Evolutionary conservation across 2,329 filamentous ascomycete species (phyloP).

Genomic region (Aotearoamyces nothofagi): DNA sequence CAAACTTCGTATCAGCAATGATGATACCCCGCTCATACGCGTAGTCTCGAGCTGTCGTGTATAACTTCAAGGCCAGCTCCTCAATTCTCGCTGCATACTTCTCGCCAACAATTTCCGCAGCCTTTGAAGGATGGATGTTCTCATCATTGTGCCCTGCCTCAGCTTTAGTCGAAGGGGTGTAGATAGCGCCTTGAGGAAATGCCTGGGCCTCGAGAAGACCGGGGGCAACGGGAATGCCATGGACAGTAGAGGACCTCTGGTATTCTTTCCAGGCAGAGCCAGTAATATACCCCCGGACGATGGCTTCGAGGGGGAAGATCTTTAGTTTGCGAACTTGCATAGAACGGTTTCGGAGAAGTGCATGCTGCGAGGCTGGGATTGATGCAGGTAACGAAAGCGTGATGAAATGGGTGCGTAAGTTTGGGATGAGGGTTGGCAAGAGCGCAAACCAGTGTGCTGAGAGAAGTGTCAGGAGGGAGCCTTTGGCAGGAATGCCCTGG

Average conservation of each 20-base stretch:
- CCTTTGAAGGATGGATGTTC: slow-evolving; percentile 47
- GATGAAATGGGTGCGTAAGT: slow-evolving; percentile 48
- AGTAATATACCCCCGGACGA: slow-evolving; percentile 62
- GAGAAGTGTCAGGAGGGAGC: slow-evolving; percentile 50
- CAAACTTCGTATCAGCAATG: slow-evolving; percentile 63
- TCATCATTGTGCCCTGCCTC: slow-evolving; percentile 53
- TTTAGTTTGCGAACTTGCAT: slow-evolving; percentile 52
- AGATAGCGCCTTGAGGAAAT: slow-evolving; percentile 42
- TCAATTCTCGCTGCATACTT: slow-evolving; percentile 44
- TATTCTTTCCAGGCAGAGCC: slow-evolving; percentile 59
- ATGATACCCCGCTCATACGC: slow-evolving; percentile 46
- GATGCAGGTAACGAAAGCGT: slow-evolving; percentile 36
- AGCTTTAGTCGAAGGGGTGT: slow-evolving; percentile 55
- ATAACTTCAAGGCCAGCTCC: slow-evolving; percentile 40
- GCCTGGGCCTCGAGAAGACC: slow-evolving; percentile 47
- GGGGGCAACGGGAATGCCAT: slow-evolving; percentile 41
- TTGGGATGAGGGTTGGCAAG: slow-evolving; percentile 37
- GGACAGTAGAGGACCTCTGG: slow-evolving; percentile 44
- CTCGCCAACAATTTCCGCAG: slow-evolving; percentile 31
- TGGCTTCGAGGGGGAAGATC: slow-evolving; percentile 54
- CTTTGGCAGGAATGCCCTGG: slow-evolving; percentile 55
- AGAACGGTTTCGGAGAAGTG: slow-evolving; percentile 33
- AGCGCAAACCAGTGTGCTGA: slow-evolving; percentile 54
- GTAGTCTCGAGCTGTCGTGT: slow-evolving; percentile 37
- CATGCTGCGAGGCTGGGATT: slow-evolving; percentile 25